Percentiles rank a stretch among this genome's conserved stretches.
phyloP scores from a whole-genome alignment of 1,284 basidiomycete genomes.

The Pseudozyma tsukubaensis region DNA sequence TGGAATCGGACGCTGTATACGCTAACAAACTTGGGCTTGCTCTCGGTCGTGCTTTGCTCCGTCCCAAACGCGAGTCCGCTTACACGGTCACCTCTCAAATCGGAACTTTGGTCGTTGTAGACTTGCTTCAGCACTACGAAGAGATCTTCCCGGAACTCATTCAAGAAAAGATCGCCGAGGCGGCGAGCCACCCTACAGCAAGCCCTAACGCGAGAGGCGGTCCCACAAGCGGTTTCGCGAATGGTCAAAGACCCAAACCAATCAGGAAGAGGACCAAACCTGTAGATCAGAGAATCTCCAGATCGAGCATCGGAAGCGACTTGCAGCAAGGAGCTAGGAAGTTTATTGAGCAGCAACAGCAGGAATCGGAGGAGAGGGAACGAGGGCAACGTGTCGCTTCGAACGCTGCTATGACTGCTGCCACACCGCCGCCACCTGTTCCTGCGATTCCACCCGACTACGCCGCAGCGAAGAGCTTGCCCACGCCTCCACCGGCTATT shows the following conservation, averaged over 20 bases:
- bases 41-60: slow-evolving; percentile 83
- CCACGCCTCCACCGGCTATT: slow-evolving; percentile 12
- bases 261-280: slow-evolving; percentile 86
- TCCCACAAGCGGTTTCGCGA: not conserved
- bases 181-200: slow-evolving; percentile 4
- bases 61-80: slow-evolving; percentile 86
- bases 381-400: slow-evolving; percentile 1
- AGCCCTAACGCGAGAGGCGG: slow-evolving; percentile 12
- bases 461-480: not conserved
- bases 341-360: slow-evolving; percentile 37
- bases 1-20: slow-evolving; percentile 79
- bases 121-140: slow-evolving; percentile 82
- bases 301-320: slow-evolving; percentile 48
- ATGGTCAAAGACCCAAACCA: slow-evolving; percentile 74
- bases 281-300: slow-evolving; percentile 77
- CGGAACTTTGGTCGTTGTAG: slow-evolving; percentile 79
- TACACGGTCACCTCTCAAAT: slow-evolving; percentile 79
- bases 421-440: not conserved
- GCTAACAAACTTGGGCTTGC: slow-evolving; percentile 86
- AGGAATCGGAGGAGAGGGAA: slow-evolving; percentile 26
- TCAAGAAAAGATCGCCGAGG: slow-evolving; percentile 82
- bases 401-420: not conserved
- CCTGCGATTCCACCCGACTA: slow-evolving; percentile 1
- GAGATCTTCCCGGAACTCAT: slow-evolving; percentile 83
- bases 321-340: slow-evolving; percentile 40